phyloP scores from a whole-genome alignment of 192 early-diverging fungal species.

The Lobosporangium transversale region DNA sequence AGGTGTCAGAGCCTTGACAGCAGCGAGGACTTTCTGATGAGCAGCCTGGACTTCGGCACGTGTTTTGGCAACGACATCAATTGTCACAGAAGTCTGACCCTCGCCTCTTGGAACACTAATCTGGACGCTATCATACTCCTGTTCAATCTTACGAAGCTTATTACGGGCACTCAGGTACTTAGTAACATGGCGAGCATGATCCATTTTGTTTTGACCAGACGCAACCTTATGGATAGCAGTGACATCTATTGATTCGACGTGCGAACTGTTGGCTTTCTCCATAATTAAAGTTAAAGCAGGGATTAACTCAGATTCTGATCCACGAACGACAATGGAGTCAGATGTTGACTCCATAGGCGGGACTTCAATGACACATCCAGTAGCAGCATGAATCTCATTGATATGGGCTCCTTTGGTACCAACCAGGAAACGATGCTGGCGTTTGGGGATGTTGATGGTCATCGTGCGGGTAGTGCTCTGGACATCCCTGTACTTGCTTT shows the following conservation, averaged over 20 bases:
- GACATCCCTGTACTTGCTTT: conserved; percentile 68
- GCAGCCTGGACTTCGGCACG: conserved; percentile 71
- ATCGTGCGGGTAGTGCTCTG: conserved; percentile 72
- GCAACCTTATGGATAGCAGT: conserved; percentile 59
- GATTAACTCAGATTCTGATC: conserved; percentile 73
- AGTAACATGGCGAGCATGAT: conserved; percentile 73
- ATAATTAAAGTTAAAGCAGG: conserved; percentile 83
- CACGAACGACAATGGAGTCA: conserved; percentile 83
- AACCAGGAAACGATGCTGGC: conserved; percentile 92
- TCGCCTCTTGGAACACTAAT: conserved; percentile 65
- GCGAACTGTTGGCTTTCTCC: conserved; percentile 82
- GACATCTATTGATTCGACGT: conserved; percentile 79
- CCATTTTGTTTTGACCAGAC: conserved; percentile 57
- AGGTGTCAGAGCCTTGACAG: conserved; percentile 65
- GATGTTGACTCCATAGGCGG: conserved; percentile 74
- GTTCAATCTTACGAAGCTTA: conserved; percentile 82
- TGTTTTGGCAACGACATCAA: conserved; percentile 84
- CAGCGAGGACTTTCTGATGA: conserved; percentile 59
- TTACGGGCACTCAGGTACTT: conserved; percentile 80
- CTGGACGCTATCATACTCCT: conserved; percentile 64
- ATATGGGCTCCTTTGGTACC: conserved; percentile 82
- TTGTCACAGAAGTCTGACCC: conserved; percentile 60
- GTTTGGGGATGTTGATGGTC: conserved; percentile 82
- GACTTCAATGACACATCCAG: conserved; percentile 89
- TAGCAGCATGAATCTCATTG: conserved; percentile 84